Percentiles rank a stretch among this genome's conserved stretches.
Conservation (phyloP, 2,329 filamentous ascomycete genomes). For the Apiospora sp. region DNA sequence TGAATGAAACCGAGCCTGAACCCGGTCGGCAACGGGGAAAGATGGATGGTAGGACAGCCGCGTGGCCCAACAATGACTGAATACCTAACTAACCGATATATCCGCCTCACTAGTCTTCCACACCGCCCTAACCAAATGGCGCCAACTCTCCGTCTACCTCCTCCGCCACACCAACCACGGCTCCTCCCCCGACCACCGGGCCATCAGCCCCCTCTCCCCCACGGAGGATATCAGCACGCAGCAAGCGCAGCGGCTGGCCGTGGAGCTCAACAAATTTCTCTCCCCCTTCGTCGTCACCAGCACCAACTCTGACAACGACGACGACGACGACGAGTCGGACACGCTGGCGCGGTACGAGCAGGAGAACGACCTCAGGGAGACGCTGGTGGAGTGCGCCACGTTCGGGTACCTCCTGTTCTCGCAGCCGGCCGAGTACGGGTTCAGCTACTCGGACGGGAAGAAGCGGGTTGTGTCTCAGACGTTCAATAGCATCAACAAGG, state of each 20-base stretch:
- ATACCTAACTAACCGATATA: no score
- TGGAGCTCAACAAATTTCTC: constrained; percentile 45
- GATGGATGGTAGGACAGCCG: not conserved
- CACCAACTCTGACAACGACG: not conserved
- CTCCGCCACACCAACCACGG: constrained; percentile 41
- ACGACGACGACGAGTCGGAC: constrained; percentile 27
- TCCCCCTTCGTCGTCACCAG: constrained; percentile 40
- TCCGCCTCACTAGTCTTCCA: constrained; percentile 38
- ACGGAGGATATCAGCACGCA: constrained; percentile 39
- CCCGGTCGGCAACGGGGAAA: constrained; percentile 1
- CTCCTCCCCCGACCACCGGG: constrained; percentile 38
- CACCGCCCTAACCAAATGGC: constrained; percentile 51
- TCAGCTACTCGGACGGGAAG: constrained; percentile 31
- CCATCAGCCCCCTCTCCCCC: constrained; percentile 44
- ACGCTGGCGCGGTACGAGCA: constrained; percentile 42
- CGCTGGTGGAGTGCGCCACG: constrained; percentile 50
- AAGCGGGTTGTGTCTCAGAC: constrained; percentile 11
- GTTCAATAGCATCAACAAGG: constrained; percentile 21
- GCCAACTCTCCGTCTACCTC: constrained; percentile 51
- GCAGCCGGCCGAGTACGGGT: constrained; percentile 50
- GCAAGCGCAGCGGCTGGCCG: constrained; percentile 44
- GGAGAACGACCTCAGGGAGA: constrained; percentile 47
- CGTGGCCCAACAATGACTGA: no score
- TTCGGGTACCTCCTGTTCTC: constrained; percentile 53
- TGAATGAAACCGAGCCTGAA: not conserved